Evolutionary conservation across 1,284 basidiomycete species (phyloP), one percentile per base, ranked within the genome.

Genomic region (Laetiporus sulphureus): DNA sequence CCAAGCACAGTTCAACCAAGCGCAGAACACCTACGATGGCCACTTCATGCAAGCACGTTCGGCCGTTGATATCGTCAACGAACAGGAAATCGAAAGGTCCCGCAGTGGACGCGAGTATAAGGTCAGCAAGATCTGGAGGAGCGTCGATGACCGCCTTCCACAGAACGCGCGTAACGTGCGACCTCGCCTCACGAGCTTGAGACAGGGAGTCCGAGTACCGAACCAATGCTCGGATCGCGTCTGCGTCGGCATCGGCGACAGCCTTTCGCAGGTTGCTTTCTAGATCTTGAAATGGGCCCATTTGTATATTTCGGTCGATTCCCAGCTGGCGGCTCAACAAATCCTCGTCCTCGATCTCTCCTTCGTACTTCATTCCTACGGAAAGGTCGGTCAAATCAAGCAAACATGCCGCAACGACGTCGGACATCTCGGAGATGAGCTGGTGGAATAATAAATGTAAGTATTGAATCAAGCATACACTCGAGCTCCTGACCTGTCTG

Each of bases 41-140:
- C 2, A 91, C 90, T 60, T 95, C 90, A 59, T 99, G 96, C n/a
- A 99, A 75, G 50, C 91, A 91, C 1, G 88, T 94, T 22, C 96
- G 80, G 24, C 89, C 91, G 60, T 97, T 99, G 71, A 99, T 99
- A 56, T 97, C 93, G 60, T 99, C 96, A 32, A 97, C 75, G 58
- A 92, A 97, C 38, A 73, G 71, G 61, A 90, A 98, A 65, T 98
- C 90, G 57, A 98, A 89, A 0, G 83, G 75, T 3, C 67, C 63
- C 15, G 71, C 67, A 40, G 91, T 69, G 29, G 83, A 81, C 13
- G 70, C 62, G 16, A 92, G 65, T 40, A 94, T 86, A 34, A 88
- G 65, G 56, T 91, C 84, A 18, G 81, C 81, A 34, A 90, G 66
- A 25, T 77, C 75, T 5, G 70, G 66, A 25, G 83, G 80, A 5